These are phyloP conservation scores for Paramecium caudatum DNA, from an alignment of 73 alveolate genomes.

Conservation along the genomic window DNA sequence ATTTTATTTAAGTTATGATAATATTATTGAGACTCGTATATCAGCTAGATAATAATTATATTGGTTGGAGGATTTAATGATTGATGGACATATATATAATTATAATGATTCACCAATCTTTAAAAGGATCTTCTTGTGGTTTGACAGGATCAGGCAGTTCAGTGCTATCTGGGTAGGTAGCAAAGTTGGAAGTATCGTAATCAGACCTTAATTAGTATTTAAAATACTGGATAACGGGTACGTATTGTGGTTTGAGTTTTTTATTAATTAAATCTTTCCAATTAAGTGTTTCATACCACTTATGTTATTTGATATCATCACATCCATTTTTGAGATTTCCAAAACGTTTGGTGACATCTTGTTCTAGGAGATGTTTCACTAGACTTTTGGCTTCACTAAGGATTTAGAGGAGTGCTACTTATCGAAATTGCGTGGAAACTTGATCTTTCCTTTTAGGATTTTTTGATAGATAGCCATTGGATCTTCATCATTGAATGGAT, in stretches of 20 bases:
- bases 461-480: conserved; percentile 98
- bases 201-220: conserved; percentile 63
- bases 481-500: conserved; percentile 97
- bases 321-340: conserved; percentile 95
- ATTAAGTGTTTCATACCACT: conserved; percentile 85
- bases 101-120: conserved; percentile 94
- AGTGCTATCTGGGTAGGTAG: conserved; percentile 94
- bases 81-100: no score
- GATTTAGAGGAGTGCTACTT: background rate
- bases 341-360: conserved; percentile 90
- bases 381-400: conserved; percentile 83
- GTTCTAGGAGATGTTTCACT: conserved; percentile 92
- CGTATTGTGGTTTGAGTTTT: conserved; percentile 89
- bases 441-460: conserved; percentile 92
- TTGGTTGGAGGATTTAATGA: no score
- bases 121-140: conserved; percentile 92
- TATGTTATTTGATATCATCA: conserved; percentile 91
- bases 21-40: no score
- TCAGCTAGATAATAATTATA: no score
- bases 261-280: conserved; percentile 81
- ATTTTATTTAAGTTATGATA: no score
- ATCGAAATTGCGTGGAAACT: conserved; percentile 92
- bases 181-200: conserved; percentile 91
- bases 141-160: conserved; percentile 83
- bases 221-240: conserved; percentile 83